Base-by-base conservation (phyloP, 2,329 filamentous ascomycete species). In the Parastagonospora avenae region DNA sequence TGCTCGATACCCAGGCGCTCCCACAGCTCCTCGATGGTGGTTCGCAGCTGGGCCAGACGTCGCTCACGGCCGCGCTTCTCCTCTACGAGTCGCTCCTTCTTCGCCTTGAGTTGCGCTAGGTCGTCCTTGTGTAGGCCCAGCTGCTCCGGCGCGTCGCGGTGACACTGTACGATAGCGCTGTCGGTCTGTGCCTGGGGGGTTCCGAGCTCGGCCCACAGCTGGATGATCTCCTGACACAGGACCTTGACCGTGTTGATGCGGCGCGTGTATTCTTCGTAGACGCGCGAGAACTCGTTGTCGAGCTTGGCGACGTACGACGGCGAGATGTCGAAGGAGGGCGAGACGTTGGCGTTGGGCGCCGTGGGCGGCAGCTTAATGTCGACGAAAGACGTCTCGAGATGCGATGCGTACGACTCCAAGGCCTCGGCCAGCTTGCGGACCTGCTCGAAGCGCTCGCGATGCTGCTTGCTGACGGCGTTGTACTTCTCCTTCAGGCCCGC, bases 181-280 rank as follows among this genome's bases (percentile, higher is more conserved):
- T 99, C 94, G 12, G 93, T 95, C 72, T 97, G 93, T 27, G 90
- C 91, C 71, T 97, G 92, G 0, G 94, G 92, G 1, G 90, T 96
- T 37, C 94, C 94, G 8, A 99, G 85, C 74, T 99, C 94, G 0
- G 91, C 93, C 92, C 94, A 99, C 0, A 99, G 82, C 63, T 91
- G 89, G 64, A 99, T 94, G 52, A 96, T 93, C 55, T 94, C 86
- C 65, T 96, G 90, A 35, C 86, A 87, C 2, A 91, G 75, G 15
- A 85, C 76, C 73, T 91, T 86, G 11, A 97, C 92, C 0, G 84
- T 85, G 28, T 83, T 82, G 38, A 96, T 81, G 41, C 94, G 90
- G 60, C 87, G 89, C 37, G 88, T 91, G 76, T 97, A 99, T 77
- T 99, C 95, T 67, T 97, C 92, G 74, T 97, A 97, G 15, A 99